phyloP scores from a whole-genome alignment of 2,329 filamentous ascomycete genomes.

The Fusarium fracticaudum region DNA sequence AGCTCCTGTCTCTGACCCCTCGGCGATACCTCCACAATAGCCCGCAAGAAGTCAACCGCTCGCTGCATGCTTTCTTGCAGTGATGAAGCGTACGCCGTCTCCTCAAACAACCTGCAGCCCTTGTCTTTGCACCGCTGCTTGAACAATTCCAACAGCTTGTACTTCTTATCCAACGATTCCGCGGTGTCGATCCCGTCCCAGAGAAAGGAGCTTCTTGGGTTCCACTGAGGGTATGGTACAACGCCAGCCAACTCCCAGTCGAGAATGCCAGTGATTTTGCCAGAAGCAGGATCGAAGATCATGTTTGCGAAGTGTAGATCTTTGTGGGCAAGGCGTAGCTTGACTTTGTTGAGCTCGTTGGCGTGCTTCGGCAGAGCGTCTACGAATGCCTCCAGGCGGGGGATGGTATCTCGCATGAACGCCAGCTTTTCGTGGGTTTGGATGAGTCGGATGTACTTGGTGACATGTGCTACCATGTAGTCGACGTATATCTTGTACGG shows the following conservation, averaged over 20 bases:
- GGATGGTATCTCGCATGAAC: rapidly evolving
- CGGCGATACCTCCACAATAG: neutral
- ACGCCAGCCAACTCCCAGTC: neutral
- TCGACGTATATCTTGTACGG: neutral
- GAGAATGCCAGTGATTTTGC: rapidly evolving
- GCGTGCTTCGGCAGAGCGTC: neutral
- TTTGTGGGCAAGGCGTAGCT: neutral
- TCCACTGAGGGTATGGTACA: rapidly evolving
- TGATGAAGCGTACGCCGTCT: rapidly evolving
- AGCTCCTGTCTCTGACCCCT: neutral
- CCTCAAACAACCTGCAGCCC: rapidly evolving
- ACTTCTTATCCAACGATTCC: neutral
- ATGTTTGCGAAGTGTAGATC: neutral
- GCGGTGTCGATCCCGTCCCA: neutral
- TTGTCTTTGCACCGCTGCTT: neutral
- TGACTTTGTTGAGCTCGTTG: neutral
- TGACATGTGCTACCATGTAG: rapidly evolving
- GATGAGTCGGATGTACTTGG: neutral
- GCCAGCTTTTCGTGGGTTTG: rapidly evolving
- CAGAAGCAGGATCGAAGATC: rapidly evolving
- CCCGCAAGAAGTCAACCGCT: neutral
- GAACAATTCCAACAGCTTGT: neutral
- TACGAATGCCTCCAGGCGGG: neutral
- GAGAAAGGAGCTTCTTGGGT: neutral
- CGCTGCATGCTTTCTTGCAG: rapidly evolving